Evolutionary conservation across 768 basidiomycete species (phyloP), one percentile per base, ranked within the genome.

Genomic region (Mrakia gelida): DNA sequence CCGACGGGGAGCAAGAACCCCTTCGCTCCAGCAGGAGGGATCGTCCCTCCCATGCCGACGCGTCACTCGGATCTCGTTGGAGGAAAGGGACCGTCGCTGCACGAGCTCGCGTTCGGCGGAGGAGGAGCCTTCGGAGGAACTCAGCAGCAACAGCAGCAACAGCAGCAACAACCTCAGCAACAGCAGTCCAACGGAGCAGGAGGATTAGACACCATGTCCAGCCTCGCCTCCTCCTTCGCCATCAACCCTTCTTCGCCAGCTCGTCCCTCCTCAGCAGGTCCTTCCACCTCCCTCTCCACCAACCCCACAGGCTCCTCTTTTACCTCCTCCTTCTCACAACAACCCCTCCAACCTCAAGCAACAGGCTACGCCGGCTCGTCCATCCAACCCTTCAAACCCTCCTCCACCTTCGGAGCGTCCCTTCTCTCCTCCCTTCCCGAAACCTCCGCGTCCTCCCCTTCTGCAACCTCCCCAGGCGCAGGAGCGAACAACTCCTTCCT

Each of bases 1-100:
- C 90, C 92, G 83, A 99, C 97, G 4, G 96, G 97, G 38, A 93
- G 93, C 10, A 90, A 90, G 81, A 99, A 99, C 87, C 97, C 97
- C 4, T 99, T 99, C 80, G 95, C 94, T 9, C 88, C 67, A 21
- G 67, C 67, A 4, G 38, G 38, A 15, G 67, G 67, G 1, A 43
- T 41, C 38, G 67, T 89, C 43, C 89, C 92, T 6, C 86, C 88
- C 8, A 87, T 84, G 15, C 75, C 88, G 13, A 85, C 89, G 32
- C 85, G 86, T 23, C 81, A 82, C 21, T n/a, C 71, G 16, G 88
- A 90, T 1, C 90, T 92, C 23, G 86, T 92, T 11, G 59, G 54
- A 38, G 92, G 92, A 1, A 92, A 90, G 83, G 88, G 87, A 41
- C 93, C 92, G 15, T 94, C 92, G 2, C 86, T 98, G 82, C 89